Conservation (phyloP, 2,329 filamentous ascomycete genomes). For the Trichoderma harzianum region DNA sequence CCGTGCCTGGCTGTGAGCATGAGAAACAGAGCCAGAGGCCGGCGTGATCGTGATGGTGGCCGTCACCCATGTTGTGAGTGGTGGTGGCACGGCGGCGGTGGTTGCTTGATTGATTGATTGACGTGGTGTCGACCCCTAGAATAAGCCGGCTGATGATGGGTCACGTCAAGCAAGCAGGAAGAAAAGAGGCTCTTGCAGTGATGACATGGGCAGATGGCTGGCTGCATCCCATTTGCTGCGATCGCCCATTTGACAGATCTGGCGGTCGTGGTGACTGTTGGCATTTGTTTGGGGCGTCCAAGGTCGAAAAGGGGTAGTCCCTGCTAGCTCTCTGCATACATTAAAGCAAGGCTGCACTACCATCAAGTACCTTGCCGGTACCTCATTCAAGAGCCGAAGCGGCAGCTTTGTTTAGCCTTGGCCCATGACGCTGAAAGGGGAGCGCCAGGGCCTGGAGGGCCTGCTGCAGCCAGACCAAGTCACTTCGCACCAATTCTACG, state of each 20-base stretch:
- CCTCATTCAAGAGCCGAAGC: background rate
- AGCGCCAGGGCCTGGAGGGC: background rate
- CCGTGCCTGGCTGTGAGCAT: slow-evolving; percentile 8
- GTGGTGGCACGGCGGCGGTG: background rate
- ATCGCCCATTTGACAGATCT: slow-evolving; percentile 14
- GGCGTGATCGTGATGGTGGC: background rate
- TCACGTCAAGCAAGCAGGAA: background rate
- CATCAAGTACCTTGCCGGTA: background rate
- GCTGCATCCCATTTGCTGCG: slow-evolving; percentile 10
- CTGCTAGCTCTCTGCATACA: background rate
- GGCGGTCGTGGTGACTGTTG: background rate
- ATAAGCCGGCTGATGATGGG: background rate
- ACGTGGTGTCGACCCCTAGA: background rate
- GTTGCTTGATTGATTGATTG: background rate
- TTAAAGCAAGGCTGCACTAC: background rate
- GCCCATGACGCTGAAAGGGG: slow-evolving; percentile 7
- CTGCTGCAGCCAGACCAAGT: slow-evolving; percentile 6
- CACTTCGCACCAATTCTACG: background rate
- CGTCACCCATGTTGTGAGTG: background rate
- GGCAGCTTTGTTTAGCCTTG: slow-evolving; percentile 1
- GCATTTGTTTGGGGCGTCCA: background rate
- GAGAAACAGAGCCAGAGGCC: background rate
- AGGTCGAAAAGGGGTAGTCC: background rate
- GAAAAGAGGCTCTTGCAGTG: background rate
- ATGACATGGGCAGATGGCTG: slow-evolving; percentile 1